Conservation (phyloP, 441 rosid species). For the Corymbia calophylla region DNA sequence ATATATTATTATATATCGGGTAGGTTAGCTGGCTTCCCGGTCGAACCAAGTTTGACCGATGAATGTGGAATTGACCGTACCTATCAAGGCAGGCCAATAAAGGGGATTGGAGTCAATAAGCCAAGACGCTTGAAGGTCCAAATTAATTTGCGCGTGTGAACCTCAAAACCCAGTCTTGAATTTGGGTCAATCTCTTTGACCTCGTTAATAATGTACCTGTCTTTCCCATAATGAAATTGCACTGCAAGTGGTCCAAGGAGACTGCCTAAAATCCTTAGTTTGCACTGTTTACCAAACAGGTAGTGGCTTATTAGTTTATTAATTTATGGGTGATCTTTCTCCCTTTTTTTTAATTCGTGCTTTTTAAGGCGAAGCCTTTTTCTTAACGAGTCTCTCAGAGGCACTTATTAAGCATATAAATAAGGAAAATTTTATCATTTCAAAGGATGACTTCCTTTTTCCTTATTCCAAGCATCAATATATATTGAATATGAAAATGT, state of each 20-base stretch:
- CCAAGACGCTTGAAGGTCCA: not conserved
- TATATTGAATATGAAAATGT: not conserved
- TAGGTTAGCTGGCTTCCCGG: not conserved
- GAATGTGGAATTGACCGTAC: not conserved
- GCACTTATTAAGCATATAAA: not conserved
- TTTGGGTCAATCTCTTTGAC: not conserved
- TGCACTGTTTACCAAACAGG: not conserved
- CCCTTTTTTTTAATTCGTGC: not conserved
- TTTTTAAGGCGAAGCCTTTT: rapidly evolving
- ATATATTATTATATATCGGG: not conserved
- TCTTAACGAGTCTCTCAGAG: rapidly evolving
- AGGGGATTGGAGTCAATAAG: not conserved
- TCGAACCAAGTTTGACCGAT: not conserved
- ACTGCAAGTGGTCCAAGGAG: not conserved
- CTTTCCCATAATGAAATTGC: not conserved
- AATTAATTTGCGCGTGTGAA: not conserved
- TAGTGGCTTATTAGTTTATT: not conserved
- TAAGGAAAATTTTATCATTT: not conserved
- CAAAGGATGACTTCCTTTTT: not conserved
- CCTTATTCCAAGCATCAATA: not conserved
- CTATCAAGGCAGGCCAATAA: not conserved
- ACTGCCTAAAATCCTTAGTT: not conserved
- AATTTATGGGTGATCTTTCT: not conserved
- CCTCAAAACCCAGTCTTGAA: not conserved
- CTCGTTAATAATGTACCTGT: not conserved